Percentiles rank a stretch among this genome's conserved stretches.
Evolutionary conservation across 2,329 filamentous ascomycete genomes (phyloP).

Genomic region (Ceratocystis cubensis): DNA sequence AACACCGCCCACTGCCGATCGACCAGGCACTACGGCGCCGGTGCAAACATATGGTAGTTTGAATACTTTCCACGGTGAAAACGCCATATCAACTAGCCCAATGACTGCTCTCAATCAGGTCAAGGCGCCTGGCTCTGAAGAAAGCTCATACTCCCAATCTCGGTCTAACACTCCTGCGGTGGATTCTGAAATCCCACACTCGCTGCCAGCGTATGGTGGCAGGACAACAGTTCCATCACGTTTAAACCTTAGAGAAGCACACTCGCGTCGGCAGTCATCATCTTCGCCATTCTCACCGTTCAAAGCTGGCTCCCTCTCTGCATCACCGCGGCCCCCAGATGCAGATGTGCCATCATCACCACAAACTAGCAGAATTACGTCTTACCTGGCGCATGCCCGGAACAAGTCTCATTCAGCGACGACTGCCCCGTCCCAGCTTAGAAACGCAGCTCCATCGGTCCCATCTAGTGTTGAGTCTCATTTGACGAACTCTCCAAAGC

Average conservation of each 20-base stretch:
- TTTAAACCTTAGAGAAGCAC: slow-evolving; percentile 15
- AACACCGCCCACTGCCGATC: not conserved
- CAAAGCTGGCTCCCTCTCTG: slow-evolving; percentile 89
- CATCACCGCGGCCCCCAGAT: slow-evolving; percentile 53
- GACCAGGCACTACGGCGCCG: slow-evolving; percentile 4
- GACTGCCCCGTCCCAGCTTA: slow-evolving; percentile 21
- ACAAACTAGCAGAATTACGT: slow-evolving; percentile 27
- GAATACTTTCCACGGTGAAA: slow-evolving; percentile 78
- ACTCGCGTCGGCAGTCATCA: slow-evolving; percentile 56
- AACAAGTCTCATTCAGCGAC: slow-evolving; percentile 19
- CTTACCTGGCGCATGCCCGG: slow-evolving; percentile 14
- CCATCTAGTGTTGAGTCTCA: slow-evolving; percentile 42
- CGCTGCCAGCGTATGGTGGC: slow-evolving; percentile 35
- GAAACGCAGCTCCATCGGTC: slow-evolving; percentile 31
- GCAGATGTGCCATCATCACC: slow-evolving; percentile 42
- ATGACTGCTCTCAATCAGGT: slow-evolving; percentile 69
- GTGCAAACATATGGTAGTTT: slow-evolving; percentile 73
- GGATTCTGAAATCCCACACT: slow-evolving; percentile 38
- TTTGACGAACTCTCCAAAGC: slow-evolving; percentile 63
- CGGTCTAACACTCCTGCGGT: slow-evolving; percentile 26
- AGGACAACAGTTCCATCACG: slow-evolving; percentile 13
- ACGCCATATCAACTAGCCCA: slow-evolving; percentile 66
- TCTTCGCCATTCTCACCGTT: slow-evolving; percentile 90
- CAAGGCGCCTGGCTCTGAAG: slow-evolving; percentile 47
- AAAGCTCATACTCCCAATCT: slow-evolving; percentile 46